Evolutionary conservation across 495 filamentous ascomycete genomes (phyloP).

Genomic region (Astrothelium macrocarpum): DNA sequence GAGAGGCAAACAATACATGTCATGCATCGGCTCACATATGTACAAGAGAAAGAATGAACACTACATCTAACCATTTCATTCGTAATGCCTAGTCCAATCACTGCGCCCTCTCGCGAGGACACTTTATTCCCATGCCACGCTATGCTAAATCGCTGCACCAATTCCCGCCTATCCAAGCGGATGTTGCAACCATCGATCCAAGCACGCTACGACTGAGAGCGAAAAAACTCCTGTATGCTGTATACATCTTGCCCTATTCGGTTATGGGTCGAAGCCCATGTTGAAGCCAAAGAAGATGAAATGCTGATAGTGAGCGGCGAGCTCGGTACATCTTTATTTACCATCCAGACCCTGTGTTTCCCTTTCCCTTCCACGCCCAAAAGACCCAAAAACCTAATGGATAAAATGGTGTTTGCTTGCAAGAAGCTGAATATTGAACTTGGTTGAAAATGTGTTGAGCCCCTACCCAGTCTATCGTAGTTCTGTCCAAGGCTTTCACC

Average conservation of each 20-base stretch:
- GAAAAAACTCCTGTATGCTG: not conserved
- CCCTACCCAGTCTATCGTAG: no score
- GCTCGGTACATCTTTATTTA: not conserved
- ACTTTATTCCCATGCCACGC: not conserved
- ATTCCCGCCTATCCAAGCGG: not conserved
- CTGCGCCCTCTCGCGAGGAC: not conserved
- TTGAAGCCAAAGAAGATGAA: not conserved
- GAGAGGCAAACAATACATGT: no score
- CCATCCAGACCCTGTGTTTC: not conserved
- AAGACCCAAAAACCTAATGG: not conserved
- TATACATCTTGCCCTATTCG: not conserved
- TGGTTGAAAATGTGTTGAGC: not conserved
- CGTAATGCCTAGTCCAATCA: no score
- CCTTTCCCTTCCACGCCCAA: not conserved
- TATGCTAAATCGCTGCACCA: constrained; percentile 2
- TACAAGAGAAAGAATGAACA: not conserved
- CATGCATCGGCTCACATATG: no score
- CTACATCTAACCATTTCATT: not conserved
- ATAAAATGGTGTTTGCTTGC: not conserved
- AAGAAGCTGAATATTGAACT: not conserved
- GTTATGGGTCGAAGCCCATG: not conserved
- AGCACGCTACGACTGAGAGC: not conserved
- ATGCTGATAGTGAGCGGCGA: not conserved
- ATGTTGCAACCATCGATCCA: not conserved
- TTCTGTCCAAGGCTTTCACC: no score